A percentile compares a stretch with the other conserved stretches of the same genome.
Evolutionary conservation across 441 rosid species (phyloP).

Genomic region (Syzygium syzygioides): DNA sequence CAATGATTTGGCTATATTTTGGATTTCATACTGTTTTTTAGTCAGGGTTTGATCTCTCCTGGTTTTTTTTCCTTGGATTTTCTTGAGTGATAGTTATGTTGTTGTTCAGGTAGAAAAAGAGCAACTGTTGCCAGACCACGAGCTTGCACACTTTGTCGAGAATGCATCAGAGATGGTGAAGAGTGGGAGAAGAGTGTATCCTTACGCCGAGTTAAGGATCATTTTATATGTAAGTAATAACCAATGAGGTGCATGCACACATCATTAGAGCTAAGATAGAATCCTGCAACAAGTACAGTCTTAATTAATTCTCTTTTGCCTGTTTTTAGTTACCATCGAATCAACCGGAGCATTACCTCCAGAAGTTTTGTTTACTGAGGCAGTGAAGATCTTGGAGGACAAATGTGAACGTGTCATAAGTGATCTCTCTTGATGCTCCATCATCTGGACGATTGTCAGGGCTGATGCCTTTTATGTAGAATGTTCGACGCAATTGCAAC

Average conservation of each 20-base stretch:
- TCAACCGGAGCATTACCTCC: conserved; percentile 87
- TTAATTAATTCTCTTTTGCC: background rate
- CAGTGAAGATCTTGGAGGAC: conserved; percentile 86
- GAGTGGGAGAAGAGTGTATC: conserved; percentile 56
- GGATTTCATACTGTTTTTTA: background rate
- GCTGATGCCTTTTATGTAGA: background rate
- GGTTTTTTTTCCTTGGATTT: background rate
- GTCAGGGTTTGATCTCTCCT: conserved; percentile 1
- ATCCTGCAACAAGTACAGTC: background rate
- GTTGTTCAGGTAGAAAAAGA: conserved; percentile 61
- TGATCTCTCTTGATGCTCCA: conserved; percentile 55
- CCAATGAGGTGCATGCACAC: background rate
- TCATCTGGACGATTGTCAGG: background rate
- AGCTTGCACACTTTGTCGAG: conserved; percentile 81
- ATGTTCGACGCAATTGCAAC: background rate
- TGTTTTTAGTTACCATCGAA: conserved; percentile 66
- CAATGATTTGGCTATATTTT: background rate
- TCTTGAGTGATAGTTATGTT: background rate
- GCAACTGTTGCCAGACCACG: conserved; percentile 80
- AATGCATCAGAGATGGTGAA: conserved; percentile 61
- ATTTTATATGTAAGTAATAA: conserved; percentile 80
- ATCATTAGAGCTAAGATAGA: background rate
- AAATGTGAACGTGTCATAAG: conserved; percentile 71
- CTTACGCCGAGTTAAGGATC: conserved; percentile 64
- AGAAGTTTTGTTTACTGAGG: conserved; percentile 78